Conservation (phyloP, 2,329 filamentous ascomycete genomes). For the Emericellopsis atlantica region DNA sequence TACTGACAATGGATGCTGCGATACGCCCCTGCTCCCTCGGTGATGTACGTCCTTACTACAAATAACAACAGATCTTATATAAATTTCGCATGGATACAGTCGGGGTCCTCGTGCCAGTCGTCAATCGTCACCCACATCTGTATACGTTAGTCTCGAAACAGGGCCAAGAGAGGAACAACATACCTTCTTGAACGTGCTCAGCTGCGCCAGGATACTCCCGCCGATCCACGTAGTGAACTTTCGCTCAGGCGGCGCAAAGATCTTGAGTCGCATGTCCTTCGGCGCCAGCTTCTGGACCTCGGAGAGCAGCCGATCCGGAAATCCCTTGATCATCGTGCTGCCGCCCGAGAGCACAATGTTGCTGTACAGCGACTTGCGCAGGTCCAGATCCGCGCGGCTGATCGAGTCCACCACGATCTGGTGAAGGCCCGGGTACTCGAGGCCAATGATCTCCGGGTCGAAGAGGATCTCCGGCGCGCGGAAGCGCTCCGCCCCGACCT, state of each 20-base stretch:
- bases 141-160: neutral
- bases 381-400: conserved; percentile 85
- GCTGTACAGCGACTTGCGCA: conserved; percentile 84
- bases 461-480: conserved; percentile 94
- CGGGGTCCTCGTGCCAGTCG: conserved; percentile 99
- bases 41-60: neutral
- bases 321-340: conserved; percentile 91
- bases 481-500: conserved; percentile 89
- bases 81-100: conserved; percentile 98
- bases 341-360: conserved; percentile 97
- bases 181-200: conserved; percentile 98
- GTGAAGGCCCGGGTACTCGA: conserved; percentile 93
- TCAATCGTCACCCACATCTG: conserved; percentile 99
- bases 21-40: too few relatives aligned
- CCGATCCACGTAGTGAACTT: conserved; percentile 99
- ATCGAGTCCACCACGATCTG: conserved; percentile 97
- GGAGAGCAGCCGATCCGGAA: conserved; percentile 80
- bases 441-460: conserved; percentile 90
- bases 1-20: too few relatives aligned
- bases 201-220: conserved; percentile 86
- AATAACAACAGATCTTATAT: conserved; percentile 37
- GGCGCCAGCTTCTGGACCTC: conserved; percentile 90
- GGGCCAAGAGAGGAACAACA: conserved; percentile 12
- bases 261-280: conserved; percentile 99
- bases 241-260: conserved; percentile 91